Conservation (phyloP, 2,329 filamentous ascomycete species). For the Pyrenochaeta sp. region DNA sequence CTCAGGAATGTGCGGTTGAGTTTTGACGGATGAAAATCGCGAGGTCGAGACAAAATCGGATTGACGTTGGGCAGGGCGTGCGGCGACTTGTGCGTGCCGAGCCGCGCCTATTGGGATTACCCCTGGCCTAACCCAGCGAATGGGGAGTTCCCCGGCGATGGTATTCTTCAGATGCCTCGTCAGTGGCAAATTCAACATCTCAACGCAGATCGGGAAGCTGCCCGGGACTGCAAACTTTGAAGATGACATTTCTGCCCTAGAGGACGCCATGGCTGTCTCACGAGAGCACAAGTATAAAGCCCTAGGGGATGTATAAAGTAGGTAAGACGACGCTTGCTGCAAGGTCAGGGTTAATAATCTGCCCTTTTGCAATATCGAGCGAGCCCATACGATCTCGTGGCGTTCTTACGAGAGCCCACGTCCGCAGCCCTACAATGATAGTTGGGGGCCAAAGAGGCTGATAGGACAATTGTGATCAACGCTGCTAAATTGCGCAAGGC, state of each 20-base stretch:
- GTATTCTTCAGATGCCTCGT: slow-evolving; percentile 20
- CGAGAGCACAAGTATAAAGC: neutral
- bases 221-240: neutral
- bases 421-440: too few species aligned
- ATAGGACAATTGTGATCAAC: too few species aligned
- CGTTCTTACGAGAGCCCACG: too few species aligned
- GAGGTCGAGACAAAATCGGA: slow-evolving; percentile 20
- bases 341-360: too few species aligned
- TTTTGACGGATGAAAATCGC: slow-evolving; percentile 5
- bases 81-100: slow-evolving; percentile 34
- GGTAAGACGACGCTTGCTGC: too few species aligned
- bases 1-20: slow-evolving; percentile 27
- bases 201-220: slow-evolving; percentile 13
- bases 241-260: neutral
- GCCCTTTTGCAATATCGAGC: too few species aligned
- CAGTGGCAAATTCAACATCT: slow-evolving; percentile 20
- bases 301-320: neutral
- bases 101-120: slow-evolving; percentile 23
- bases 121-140: slow-evolving; percentile 22
- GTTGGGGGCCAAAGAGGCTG: too few species aligned
- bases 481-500: too few species aligned
- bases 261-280: neutral
- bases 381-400: too few species aligned
- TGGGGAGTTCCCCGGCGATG: slow-evolving; percentile 10
- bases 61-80: slow-evolving; percentile 12